Evolutionary conservation across 2,329 filamentous ascomycete genomes (phyloP), one percentile per base, ranked within the genome.

Genomic region (Neoarthrinium moseri): DNA sequence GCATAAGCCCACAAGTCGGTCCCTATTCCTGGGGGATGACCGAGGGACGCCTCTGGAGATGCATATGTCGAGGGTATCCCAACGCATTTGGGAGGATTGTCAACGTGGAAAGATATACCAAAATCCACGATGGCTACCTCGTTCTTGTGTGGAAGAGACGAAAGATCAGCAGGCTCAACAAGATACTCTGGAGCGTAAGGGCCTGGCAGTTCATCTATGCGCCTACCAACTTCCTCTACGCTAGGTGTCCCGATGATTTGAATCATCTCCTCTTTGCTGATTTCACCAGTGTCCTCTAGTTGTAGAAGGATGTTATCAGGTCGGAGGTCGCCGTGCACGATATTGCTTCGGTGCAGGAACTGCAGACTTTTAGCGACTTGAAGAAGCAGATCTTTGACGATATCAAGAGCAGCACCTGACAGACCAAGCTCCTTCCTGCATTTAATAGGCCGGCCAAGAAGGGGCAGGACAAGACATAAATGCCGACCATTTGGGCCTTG

Each of bases 271-370:
- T 45, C 32, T 37, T 22, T 37, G 32, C 30, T 42, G 23, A 46
- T 11, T n/a, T 34, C 26, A 4, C 32, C 43, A 30, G 38, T 40
- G 24, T 37, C 22, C 18, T 24, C 15, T 11, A 45, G 5, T 20
- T 22, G 27, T 8, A 37, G 13, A 11, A 45, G 27, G 10, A 47
- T 29, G 29, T 47, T 50, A 12, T n/a, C 21, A 17, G 44, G 47
- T 15, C 35, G 26, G 6, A 47, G 6, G 20, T 43, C 47, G 11
- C 40, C 47, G 39, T 50, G 44, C 8, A 21, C 39, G 3, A 47
- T 27, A 4, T 33, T 23, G 6, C n/a, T n/a, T 5, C 6, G 7
- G 15, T 47, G 44, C 4, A 50, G 39, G 20, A 40, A 43, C n/a
- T 20, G 27, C 15, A 50, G 13, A 3, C 38, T 35, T 26, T 43